Evolutionary conservation across 2,329 filamentous ascomycete genomes (phyloP), one percentile per base, ranked within the genome.

Genomic region (Aspergillus japonicus): DNA sequence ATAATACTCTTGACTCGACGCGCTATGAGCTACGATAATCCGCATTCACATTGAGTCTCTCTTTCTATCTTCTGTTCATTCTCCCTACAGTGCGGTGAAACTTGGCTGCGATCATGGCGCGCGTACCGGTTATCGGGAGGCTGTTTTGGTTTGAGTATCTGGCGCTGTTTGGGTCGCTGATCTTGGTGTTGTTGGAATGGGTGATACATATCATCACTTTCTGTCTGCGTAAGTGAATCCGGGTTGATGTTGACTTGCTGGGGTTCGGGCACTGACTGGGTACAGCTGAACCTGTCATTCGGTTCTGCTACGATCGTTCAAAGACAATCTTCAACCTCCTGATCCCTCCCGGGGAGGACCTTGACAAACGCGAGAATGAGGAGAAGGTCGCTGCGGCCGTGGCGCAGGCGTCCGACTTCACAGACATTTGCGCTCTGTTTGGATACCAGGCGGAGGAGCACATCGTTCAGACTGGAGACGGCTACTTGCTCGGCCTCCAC

Each of bases 401-500:
- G 59, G 89, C 92, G 58, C 89, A 95, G 71, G 92, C 94, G 4
- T 86, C 90, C 62, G 95, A 98, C 72, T 98, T 99, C 74, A 87
- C 92, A 50, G 94, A 98, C 71, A 85, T 99, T n/a, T 98, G 94
- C 76, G 89, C 88, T 44, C 80, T 96, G 12, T 96, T 89, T 75
- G 94, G 93, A 50, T 98, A 97, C 77, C 89, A 91, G 68, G 91
- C 94, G 5, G 95, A 99, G 75, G 95, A 99, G 77, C 95, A 99
- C 74, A 89, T 99, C 53, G 90, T 96, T 11, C 93, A 96, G 76
- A 99, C 95, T 2, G 88, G 87, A 62, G 95, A 99, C 80, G 95
- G 95, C 16, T 99, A 96, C 72, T 82, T 99, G 49, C 85, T 99
- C 16, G 94, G 94, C 8, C 78, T 98, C 59, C 95, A 99, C 75